Percentiles rank a stretch among this genome's conserved stretches.
These are phyloP conservation scores for Sordaria brevicollis DNA, from an alignment of 495 filamentous ascomycete species.

Conservation along the genomic window DNA sequence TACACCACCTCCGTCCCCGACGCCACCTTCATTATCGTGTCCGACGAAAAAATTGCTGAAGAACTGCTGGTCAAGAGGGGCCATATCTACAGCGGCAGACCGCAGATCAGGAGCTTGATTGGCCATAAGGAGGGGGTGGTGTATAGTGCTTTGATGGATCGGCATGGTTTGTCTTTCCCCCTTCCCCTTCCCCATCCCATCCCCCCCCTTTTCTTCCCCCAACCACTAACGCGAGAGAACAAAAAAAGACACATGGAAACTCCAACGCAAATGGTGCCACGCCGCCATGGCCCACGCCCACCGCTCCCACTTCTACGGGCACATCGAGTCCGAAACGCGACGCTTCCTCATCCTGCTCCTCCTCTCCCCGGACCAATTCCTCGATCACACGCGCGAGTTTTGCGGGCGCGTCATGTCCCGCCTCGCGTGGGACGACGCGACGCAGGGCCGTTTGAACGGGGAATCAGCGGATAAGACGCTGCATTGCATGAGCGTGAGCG, in stretches of 20 bases:
- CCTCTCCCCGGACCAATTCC: slow-evolving; percentile 34
- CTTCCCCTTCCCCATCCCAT: neutral
- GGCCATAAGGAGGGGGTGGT: slow-evolving; percentile 36
- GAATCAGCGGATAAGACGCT: slow-evolving; percentile 35
- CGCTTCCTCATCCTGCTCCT: slow-evolving; percentile 32
- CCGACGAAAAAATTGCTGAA: slow-evolving; percentile 45
- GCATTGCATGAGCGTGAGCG: slow-evolving; percentile 38
- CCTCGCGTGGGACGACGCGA: slow-evolving; percentile 37
- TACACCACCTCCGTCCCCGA: slow-evolving; percentile 41
- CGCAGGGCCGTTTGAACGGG: slow-evolving; percentile 31
- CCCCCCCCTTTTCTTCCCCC: neutral
- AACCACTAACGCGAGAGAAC: neutral
- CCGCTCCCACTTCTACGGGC: slow-evolving; percentile 36
- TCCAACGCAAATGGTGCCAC: slow-evolving; percentile 37
- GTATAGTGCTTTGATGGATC: slow-evolving; percentile 39
- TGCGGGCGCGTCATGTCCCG: slow-evolving; percentile 38
- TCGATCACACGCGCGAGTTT: slow-evolving; percentile 34
- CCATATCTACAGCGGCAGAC: slow-evolving; percentile 42
- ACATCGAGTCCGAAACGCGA: slow-evolving; percentile 35
- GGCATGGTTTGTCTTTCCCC: slow-evolving; percentile 31
- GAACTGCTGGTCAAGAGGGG: slow-evolving; percentile 45
- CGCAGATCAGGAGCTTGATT: slow-evolving; percentile 37
- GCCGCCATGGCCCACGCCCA: slow-evolving; percentile 39
- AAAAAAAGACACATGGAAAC: slow-evolving; percentile 32
- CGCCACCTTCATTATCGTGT: slow-evolving; percentile 41